Percentiles rank a stretch among this genome's conserved stretches.
Conservation (phyloP, 441 rosid genomes). For the Rhodomyrtus psidioides region DNA sequence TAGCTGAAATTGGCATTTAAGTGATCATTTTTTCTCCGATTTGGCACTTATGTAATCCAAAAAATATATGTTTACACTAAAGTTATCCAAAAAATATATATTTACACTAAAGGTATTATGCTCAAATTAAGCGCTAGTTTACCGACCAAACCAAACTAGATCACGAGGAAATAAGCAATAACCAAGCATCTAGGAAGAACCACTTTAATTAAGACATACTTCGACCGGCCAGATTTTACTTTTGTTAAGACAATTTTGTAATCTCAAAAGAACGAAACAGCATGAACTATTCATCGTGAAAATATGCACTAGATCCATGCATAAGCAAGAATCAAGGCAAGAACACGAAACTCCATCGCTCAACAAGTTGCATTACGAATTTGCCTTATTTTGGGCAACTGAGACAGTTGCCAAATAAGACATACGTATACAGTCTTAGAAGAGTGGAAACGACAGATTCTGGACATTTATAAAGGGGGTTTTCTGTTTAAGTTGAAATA, state of each 20-base stretch:
- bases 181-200: background rate
- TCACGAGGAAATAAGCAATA: background rate
- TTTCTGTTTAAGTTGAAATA: background rate
- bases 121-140: background rate
- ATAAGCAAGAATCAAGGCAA: background rate
- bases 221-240: background rate
- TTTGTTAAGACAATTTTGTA: background rate
- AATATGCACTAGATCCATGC: background rate
- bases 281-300: background rate
- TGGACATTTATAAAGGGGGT: background rate
- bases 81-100: no score
- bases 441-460: background rate
- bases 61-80: no score
- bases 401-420: background rate
- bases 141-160: background rate
- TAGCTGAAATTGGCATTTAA: no score
- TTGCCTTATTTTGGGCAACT: background rate
- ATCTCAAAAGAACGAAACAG: background rate
- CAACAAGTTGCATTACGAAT: background rate
- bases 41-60: no score
- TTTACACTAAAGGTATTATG: background rate
- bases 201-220: background rate
- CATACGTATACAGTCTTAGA: background rate
- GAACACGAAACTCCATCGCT: background rate
- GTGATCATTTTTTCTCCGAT: no score